Evolutionary conservation across 371 early-diverging fungal species (phyloP).

Genomic region (Mucor plumbeus): DNA sequence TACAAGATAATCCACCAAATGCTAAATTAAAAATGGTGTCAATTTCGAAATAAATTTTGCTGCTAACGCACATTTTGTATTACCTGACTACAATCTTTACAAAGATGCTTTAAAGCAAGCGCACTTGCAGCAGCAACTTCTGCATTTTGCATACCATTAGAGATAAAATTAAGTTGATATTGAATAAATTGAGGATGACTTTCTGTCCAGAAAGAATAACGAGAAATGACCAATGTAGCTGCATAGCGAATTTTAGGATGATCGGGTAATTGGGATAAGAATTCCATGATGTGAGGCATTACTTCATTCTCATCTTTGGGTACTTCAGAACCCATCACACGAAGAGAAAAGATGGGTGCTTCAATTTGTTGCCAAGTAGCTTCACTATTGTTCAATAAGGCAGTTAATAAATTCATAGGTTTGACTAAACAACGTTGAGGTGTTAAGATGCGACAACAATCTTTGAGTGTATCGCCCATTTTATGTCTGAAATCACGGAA

Average conservation of each 20-base stretch:
- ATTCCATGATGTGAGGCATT: constrained; percentile 88
- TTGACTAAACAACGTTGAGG: constrained; percentile 73
- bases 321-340: constrained; percentile 91
- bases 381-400: constrained; percentile 33
- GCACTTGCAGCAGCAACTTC: constrained; percentile 92
- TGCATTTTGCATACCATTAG: constrained; percentile 83
- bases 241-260: constrained; percentile 95
- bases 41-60: background rate
- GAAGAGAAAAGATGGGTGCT: constrained; percentile 90
- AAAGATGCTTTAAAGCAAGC: constrained; percentile 84
- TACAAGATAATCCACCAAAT: constrained; percentile 69
- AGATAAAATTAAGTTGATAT: constrained; percentile 88
- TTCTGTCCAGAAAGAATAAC: constrained; percentile 94
- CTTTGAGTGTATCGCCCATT: constrained; percentile 97
- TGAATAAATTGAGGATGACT: constrained; percentile 86
- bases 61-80: background rate
- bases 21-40: constrained; percentile 35
- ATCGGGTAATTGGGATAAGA: constrained; percentile 81
- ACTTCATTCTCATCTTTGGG: constrained; percentile 70
- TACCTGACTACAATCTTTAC: constrained; percentile 89
- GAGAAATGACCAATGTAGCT: constrained; percentile 92
- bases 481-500: constrained; percentile 94
- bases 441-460: constrained; percentile 86
- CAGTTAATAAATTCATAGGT: constrained; percentile 60
- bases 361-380: constrained; percentile 92